These are phyloP conservation scores for Hortaea werneckii DNA, from an alignment of 2,329 filamentous ascomycete species.

Conservation along the genomic window DNA sequence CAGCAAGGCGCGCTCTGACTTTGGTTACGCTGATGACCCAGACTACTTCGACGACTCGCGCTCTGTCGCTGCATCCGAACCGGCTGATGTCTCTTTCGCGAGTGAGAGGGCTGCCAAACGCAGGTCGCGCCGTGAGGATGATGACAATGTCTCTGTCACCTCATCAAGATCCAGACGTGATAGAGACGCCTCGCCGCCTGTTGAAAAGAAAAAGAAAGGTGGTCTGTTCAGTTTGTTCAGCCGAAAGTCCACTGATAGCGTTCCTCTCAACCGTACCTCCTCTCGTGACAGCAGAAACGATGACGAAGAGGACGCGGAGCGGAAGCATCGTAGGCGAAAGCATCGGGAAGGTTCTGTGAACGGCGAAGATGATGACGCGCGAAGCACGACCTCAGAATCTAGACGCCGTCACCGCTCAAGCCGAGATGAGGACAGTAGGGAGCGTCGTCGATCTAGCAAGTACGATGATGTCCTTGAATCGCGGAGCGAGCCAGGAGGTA, in stretches of 20 bases:
- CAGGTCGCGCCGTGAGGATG: slow-evolving; percentile 32
- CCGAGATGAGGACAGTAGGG: slow-evolving; percentile 14
- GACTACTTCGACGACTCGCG: slow-evolving; percentile 25
- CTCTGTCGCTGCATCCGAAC: slow-evolving; percentile 33
- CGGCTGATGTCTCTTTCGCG: slow-evolving; percentile 28
- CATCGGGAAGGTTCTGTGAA: slow-evolving; percentile 30
- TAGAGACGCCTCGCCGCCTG: slow-evolving; percentile 26
- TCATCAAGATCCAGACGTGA: slow-evolving; percentile 32
- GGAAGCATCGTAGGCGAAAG: slow-evolving; percentile 34
- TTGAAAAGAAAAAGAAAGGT: slow-evolving; percentile 33
- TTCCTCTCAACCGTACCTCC: slow-evolving; percentile 20
- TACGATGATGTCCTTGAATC: slow-evolving; percentile 13
- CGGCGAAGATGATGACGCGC: slow-evolving; percentile 13
- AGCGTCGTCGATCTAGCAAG: slow-evolving; percentile 14
- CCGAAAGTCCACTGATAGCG: slow-evolving; percentile 33
- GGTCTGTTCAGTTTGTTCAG: slow-evolving; percentile 38
- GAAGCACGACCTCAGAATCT: slow-evolving; percentile 16
- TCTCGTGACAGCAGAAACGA: slow-evolving; percentile 20
- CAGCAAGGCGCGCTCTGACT: slow-evolving; percentile 17
- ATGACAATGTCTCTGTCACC: slow-evolving; percentile 32
- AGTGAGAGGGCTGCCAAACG: slow-evolving; percentile 28
- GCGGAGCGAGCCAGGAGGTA: slow-evolving; percentile 12
- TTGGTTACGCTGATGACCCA: slow-evolving; percentile 14
- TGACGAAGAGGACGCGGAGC: slow-evolving; percentile 35
- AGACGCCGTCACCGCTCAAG: slow-evolving; percentile 10